Base-by-base conservation (phyloP, 2,329 filamentous ascomycete species). In the Blastomyces gilchristii region DNA sequence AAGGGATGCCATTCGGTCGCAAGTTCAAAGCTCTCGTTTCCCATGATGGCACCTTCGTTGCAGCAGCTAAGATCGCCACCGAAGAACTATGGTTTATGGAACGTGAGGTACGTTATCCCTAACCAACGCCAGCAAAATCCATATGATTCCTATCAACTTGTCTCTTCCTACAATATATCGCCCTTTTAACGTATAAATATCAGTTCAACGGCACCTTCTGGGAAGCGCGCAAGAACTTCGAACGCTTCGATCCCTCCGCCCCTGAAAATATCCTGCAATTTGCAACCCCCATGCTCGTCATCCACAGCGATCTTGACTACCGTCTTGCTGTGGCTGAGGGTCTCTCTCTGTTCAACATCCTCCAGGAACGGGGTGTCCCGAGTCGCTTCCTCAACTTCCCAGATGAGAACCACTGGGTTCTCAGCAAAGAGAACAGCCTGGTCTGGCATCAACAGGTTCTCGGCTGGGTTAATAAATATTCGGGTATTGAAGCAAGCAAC, bases 21-120 rank as follows among this genome's bases (percentile, higher is more conserved):
- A 85, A 88, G 68, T 95, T 97, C 82, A 90, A 90, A 75, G 91
- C 91, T 0, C 81, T 97, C 3, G 91, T 96, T 37, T 91, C 87
- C 69, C 91, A 96, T 72, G 91, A 96, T 68, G 91, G 91, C 58
- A 87, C 92, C 62, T 94, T 92, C 75, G 88, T 85, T 69, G 77
- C 79, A 63, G 74, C 78, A 14, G 74, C 75, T n/a, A 77, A 80
- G 71, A 74, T 82, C 67, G 74, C 77, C 0, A 79, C 77, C 1
- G 81, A 83, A 22, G 81, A 82, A 63, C 69, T 82, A 12, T 82
- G 78, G 74, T 82, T 82, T 69, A 79, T 78, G 11, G 74, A 81
- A 66, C 81, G 78, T 66, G 80, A 77, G 60, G 70, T 75, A 65
- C 31, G 69, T 68, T 60, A 49, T 62, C 31, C 45, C 34, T 25